Base-by-base conservation (phyloP, 2,329 filamentous ascomycete species). In the Clarireedia hainanense region DNA sequence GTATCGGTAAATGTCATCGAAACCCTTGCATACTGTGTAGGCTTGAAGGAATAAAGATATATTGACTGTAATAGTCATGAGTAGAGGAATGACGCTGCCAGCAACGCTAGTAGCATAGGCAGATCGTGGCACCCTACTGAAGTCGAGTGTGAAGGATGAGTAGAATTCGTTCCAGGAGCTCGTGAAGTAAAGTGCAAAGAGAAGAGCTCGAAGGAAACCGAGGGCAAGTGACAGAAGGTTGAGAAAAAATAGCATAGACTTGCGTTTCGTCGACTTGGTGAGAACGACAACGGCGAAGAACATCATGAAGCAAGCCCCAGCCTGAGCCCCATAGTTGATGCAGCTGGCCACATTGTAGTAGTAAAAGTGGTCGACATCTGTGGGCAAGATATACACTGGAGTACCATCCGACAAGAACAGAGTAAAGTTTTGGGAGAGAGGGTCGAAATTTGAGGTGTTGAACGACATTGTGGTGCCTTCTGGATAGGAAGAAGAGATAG, bases 11-110 rank as follows among this genome's bases (percentile, higher is more conserved):
- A 70, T 68, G 2, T 67, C 67, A 20, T 76, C 64, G 45, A 78
- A 58, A 14, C 56, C 57, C 36, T 65, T 72, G 65, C 79, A 83
- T 42, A 87, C 77, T n/a, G 83, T 80, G 50, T 79, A 75, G 9
- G 84, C 76, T 65, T 88, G 85, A 14, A 86, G 68, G 37, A 84
- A 74, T 17, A 88, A 73, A 4, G 83, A 86, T 5, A 73, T 61
- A 65, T 84, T 77, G 59, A 86, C 74, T 49, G 75, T 76, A 45
- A 77, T 67, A 45, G 80, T 70, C 55, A 86, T 71, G 2, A 86
- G 52, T 7, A 80, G 67, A 43, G 72, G 74, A 47, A 83, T 67
- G 50, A 81, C 68, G 5, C 73, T 73, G 3, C 73, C 72, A 9
- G 76, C 66, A 50, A 83, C 69, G 4, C 76, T 78, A 45, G 70